Base-by-base conservation (phyloP, 2,329 filamentous ascomycete species). In the Phaeosphaeriaceae sp. region DNA sequence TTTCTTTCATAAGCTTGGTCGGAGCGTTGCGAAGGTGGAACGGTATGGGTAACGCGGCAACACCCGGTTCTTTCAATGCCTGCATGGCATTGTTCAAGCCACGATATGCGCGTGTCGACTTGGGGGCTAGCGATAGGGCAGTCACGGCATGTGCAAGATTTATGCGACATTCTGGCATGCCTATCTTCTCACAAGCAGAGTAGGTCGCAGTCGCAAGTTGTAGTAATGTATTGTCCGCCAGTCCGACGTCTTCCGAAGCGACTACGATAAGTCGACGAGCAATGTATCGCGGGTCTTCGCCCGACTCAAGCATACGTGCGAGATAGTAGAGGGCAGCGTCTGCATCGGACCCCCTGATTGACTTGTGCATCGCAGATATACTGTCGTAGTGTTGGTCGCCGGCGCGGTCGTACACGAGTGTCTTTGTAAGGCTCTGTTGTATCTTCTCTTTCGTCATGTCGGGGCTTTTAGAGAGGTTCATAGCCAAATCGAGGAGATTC, bases 381-480 rank as follows among this genome's bases (percentile, higher is more conserved):
- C 91, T 95, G 74, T 99, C 94, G 81, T 98, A 99, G 79, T 98
- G 95, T 75, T 97, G 92, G 78, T 99, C 95, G 52, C 95, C 94
- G 0, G 91, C 91, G 54, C 95, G 88, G 77, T 99, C 95, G 78
- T 98, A 98, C 15, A 98, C 93, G 1, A 98, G 83, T 0, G 94
- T 98, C 74, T 93, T 93, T 2, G 94, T 98, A 10, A 99, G 83
- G 2, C 91, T 86, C 1, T 88, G 83, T 74, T 97, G 97, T 73
- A 99, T 87, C 57, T 88, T 86, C 6, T 90, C 88, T 61, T 89
- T 87, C 0, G 91, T 95, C 62, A 90, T 88, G 10, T 83, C 82
- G 0, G 85, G 82, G 7, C 86, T 84, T 31, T 81, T 84, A 2
- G 90, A 89, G 0, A 97, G 83, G 36, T 91, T 91, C 68, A 98